A percentile compares a stretch with the other conserved stretches of the same genome.
phyloP scores from a whole-genome alignment of 306 rosid species.

The Cucurbita ficifolia region DNA sequence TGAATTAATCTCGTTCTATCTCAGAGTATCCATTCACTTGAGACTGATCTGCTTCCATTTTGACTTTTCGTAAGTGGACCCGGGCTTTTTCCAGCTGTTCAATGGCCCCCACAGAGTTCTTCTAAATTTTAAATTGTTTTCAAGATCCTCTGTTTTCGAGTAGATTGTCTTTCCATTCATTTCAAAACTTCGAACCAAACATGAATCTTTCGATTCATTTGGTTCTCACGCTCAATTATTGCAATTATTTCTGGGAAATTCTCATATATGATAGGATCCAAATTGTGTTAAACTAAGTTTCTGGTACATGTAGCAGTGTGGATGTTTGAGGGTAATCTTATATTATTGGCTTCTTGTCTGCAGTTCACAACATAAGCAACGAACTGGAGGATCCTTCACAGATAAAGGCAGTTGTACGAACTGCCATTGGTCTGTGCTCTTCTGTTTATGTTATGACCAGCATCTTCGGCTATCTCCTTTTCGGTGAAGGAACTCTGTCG shows the following conservation, averaged over 20 bases:
- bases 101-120: neutral
- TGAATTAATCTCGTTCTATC: too few species aligned
- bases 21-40: too few species aligned
- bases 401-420: slow-evolving; percentile 13
- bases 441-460: slow-evolving; percentile 24
- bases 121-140: neutral
- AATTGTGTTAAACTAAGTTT: neutral
- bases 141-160: neutral
- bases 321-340: neutral
- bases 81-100: neutral
- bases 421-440: slow-evolving; percentile 21
- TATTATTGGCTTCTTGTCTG: neutral
- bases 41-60: too few species aligned
- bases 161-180: neutral
- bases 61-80: too few species aligned
- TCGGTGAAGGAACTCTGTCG: slow-evolving; percentile 20
- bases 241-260: too few species aligned
- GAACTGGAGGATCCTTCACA: slow-evolving; percentile 19
- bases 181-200: neutral
- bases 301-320: neutral
- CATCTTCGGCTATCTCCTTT: slow-evolving; percentile 28
- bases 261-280: neutral
- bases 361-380: slow-evolving; percentile 31
- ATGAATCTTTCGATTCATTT: too few species aligned
- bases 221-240: too few species aligned